Evolutionary conservation across 305 asterid species (phyloP).

Genomic region (Striga hermonthica): DNA sequence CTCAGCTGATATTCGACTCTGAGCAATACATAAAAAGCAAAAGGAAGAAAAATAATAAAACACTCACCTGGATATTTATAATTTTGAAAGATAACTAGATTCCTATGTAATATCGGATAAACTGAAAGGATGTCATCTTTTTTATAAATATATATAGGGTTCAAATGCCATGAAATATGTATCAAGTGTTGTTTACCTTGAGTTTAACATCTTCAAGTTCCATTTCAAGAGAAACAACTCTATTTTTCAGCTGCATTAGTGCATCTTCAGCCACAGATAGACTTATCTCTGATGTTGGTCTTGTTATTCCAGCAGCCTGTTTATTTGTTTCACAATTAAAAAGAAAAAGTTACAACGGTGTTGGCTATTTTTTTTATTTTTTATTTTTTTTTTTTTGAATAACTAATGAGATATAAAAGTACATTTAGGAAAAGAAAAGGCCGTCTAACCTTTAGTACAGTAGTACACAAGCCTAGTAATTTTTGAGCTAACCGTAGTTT

Average conservation of each 20-base stretch:
- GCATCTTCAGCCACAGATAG: constrained; percentile 76
- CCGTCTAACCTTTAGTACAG: constrained; percentile 63
- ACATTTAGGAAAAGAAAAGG: neutral
- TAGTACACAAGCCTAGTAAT: constrained; percentile 73
- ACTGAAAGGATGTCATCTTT: no score
- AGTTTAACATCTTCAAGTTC: constrained; percentile 72
- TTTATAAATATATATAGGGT: no score
- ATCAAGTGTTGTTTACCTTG: constrained; percentile 47
- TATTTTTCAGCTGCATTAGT: constrained; percentile 60
- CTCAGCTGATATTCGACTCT: constrained; percentile 71
- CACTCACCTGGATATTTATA: no score
- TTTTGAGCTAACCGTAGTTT: constrained; percentile 84
- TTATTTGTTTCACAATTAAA: constrained; percentile 24
- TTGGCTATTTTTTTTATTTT: no score
- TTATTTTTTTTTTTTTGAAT: neutral
- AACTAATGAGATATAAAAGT: neutral
- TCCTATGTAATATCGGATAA: no score
- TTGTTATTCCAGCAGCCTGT: constrained; percentile 89
- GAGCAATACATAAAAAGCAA: constrained; percentile 31
- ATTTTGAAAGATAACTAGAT: no score
- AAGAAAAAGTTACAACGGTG: no score
- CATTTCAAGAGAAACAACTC: constrained; percentile 60
- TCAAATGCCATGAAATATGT: no score
- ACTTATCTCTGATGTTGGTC: constrained; percentile 53
- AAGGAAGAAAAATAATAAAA: neutral